A percentile compares a stretch with the other conserved stretches of the same genome.
Evolutionary conservation across 1,284 basidiomycete species (phyloP).

Genomic region (Melampsora americana): DNA sequence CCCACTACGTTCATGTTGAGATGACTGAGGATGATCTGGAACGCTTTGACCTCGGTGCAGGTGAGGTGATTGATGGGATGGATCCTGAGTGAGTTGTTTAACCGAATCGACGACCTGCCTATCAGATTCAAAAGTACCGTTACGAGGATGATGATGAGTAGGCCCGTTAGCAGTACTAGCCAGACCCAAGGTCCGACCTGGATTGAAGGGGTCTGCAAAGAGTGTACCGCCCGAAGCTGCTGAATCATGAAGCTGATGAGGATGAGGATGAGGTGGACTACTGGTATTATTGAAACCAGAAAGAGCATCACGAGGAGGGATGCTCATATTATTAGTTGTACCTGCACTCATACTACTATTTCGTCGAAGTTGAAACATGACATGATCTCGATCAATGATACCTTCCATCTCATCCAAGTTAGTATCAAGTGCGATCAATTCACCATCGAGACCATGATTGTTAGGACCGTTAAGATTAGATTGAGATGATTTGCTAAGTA

Average conservation of each 20-base stretch:
- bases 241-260: not conserved
- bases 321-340: not conserved
- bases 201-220: conserved; percentile 43
- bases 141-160: not conserved
- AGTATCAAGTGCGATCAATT: conserved; percentile 64
- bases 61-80: not conserved
- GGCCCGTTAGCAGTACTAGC: not conserved
- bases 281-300: not conserved
- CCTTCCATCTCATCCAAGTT: conserved; percentile 78
- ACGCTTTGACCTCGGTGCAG: not conserved
- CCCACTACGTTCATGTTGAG: not conserved
- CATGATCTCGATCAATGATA: conserved; percentile 64
- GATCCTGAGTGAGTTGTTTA: not conserved
- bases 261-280: conserved; percentile 19
- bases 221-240: conserved; percentile 15
- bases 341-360: conserved; percentile 48
- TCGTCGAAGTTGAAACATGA: conserved; percentile 28
- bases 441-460: conserved; percentile 15
- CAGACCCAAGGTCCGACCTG: conserved; percentile 33
- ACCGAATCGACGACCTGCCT: not conserved
- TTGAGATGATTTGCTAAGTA: conserved; percentile 7
- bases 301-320: not conserved
- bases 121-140: not conserved
- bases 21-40: not conserved
- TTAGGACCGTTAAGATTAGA: conserved; percentile 3